Evolutionary conservation across 2,329 filamentous ascomycete species (phyloP).

Genomic region (Torrubiella hemipterigena): DNA sequence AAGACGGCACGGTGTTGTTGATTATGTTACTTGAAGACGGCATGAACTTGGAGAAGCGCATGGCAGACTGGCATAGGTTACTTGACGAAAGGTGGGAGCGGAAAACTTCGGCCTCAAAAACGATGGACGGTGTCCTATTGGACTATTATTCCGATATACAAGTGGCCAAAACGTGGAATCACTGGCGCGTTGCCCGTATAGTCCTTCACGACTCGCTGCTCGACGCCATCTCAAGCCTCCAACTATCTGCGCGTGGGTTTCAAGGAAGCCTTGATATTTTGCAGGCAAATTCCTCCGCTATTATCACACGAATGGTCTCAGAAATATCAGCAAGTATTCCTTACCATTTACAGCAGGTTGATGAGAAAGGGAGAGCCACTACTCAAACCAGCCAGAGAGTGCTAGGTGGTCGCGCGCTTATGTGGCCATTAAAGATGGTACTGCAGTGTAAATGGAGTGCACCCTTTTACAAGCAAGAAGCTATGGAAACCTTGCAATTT

Average conservation of each 20-base stretch:
- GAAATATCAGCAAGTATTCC: slow-evolving; percentile 1
- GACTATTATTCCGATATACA: slow-evolving; percentile 2
- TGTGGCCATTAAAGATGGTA: slow-evolving; percentile 2
- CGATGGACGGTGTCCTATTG: not conserved
- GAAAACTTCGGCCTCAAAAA: not conserved
- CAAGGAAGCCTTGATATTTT: not conserved
- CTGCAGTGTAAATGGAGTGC: not conserved
- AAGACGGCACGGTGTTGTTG: not conserved
- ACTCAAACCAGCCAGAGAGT: not conserved
- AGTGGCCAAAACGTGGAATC: slow-evolving; percentile 2
- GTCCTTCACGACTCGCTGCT: not conserved
- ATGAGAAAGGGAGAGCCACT: not conserved
- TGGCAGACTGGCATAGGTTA: not conserved
- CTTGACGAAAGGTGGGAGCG: not conserved
- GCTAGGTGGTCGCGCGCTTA: not conserved
- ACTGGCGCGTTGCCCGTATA: slow-evolving; percentile 1
- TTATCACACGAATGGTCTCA: not conserved
- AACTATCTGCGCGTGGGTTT: not conserved
- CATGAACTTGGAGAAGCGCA: not conserved
- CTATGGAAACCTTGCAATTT: not conserved
- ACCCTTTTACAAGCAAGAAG: not conserved
- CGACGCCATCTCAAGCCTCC: not conserved
- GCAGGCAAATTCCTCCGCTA: not conserved
- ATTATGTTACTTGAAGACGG: not conserved
- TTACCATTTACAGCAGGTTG: slow-evolving; percentile 1